Conservation (phyloP, 2,329 filamentous ascomycete species). For the Aschersonia sp. region DNA sequence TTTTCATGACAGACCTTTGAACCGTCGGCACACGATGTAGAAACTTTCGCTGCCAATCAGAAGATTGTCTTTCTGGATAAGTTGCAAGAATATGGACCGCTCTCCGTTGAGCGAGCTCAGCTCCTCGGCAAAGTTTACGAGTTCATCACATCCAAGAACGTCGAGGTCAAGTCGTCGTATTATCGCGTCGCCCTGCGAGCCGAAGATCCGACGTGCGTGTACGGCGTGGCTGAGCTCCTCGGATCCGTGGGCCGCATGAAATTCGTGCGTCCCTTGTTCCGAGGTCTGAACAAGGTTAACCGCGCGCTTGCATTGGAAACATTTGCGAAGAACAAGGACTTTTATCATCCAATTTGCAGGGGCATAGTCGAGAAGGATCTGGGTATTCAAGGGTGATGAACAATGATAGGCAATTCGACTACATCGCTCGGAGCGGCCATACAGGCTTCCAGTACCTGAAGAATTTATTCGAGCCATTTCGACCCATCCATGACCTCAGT, state of each 20-base stretch:
- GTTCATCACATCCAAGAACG: slow-evolving; percentile 62
- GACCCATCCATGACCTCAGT: slow-evolving; percentile 23
- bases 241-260: slow-evolving; percentile 89
- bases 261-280: slow-evolving; percentile 79
- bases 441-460: not conserved
- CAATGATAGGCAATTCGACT: too few relatives aligned
- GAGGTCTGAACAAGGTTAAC: slow-evolving; percentile 61
- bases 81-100: slow-evolving; percentile 48
- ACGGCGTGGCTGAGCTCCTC: slow-evolving; percentile 59
- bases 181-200: slow-evolving; percentile 66
- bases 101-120: slow-evolving; percentile 51
- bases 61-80: slow-evolving; percentile 80
- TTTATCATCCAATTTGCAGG: slow-evolving; percentile 90
- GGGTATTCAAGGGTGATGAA: slow-evolving; percentile 16
- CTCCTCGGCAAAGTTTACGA: slow-evolving; percentile 63
- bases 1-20: slow-evolving; percentile 34
- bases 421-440: too few relatives aligned
- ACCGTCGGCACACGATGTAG: slow-evolving; percentile 54
- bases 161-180: slow-evolving; percentile 73
- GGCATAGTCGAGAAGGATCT: slow-evolving; percentile 80
- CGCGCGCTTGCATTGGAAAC: slow-evolving; percentile 61
- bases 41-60: slow-evolving; percentile 70
- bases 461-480: slow-evolving; percentile 25
- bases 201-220: slow-evolving; percentile 52
- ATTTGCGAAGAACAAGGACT: slow-evolving; percentile 76